phyloP scores from a whole-genome alignment of 345 rosid genomes.

The Gossypium rotundifolium region DNA sequence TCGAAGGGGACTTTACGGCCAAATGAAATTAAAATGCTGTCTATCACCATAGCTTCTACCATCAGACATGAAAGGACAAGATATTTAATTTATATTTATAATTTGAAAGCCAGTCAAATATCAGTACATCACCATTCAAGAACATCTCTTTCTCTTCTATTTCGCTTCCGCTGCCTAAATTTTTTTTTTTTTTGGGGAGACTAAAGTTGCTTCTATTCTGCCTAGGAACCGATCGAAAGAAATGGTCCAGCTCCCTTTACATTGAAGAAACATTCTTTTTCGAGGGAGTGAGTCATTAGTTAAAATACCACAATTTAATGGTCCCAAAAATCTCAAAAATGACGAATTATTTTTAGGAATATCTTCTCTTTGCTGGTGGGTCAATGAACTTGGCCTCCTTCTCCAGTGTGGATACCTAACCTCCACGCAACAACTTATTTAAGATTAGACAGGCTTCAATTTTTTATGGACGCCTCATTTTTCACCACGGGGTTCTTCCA shows the following conservation, averaged over 20 bases:
- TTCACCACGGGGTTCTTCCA: background rate
- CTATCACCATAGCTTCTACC: background rate
- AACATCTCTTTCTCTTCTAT: background rate
- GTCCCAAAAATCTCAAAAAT: background rate
- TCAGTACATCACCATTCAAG: background rate
- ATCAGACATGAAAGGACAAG: background rate
- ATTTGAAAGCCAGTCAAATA: background rate
- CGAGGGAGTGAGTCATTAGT: background rate
- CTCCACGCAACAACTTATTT: constrained; percentile 14
- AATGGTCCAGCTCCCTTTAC: constrained; percentile 1
- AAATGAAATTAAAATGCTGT: background rate
- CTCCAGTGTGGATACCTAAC: constrained; percentile 5
- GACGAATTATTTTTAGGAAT: background rate
- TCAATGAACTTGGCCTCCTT: background rate
- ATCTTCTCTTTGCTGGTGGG: background rate
- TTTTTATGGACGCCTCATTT: constrained; percentile 9
- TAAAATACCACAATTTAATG: background rate
- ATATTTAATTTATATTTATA: background rate
- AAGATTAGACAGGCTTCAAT: background rate
- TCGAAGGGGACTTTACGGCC: too few species aligned
- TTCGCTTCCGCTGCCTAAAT: background rate
- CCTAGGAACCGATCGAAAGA: background rate
- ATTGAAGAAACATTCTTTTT: background rate
- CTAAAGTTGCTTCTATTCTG: background rate
- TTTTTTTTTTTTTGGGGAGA: too few species aligned